Percentiles rank a stretch among this genome's conserved stretches.
phyloP scores from a whole-genome alignment of 495 filamentous ascomycete species.

The Choiromyces venosus region DNA sequence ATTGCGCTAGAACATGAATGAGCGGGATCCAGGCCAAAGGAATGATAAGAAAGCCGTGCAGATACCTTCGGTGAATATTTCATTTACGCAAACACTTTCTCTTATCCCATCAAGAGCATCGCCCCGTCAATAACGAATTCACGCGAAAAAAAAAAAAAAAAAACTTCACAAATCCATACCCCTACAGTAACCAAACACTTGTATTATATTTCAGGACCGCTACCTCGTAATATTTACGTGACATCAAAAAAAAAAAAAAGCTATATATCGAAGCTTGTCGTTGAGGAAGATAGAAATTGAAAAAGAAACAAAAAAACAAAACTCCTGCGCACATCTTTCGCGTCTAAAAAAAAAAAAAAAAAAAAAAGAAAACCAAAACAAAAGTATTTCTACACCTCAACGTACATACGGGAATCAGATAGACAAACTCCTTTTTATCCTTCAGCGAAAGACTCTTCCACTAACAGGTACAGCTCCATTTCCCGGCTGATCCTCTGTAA shows the following conservation, averaged over 20 bases:
- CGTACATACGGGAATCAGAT: not conserved
- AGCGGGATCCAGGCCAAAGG: too few relatives aligned
- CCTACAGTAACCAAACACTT: not conserved
- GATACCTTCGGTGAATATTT: too few relatives aligned
- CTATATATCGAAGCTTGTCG: not conserved
- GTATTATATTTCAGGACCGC: not conserved
- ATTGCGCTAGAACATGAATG: too few relatives aligned
- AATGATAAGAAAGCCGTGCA: too few relatives aligned
- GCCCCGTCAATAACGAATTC: too few relatives aligned
- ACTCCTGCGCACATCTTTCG: not conserved
- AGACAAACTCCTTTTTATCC: not conserved
- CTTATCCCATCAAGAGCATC: too few relatives aligned
- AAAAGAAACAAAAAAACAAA: not conserved
- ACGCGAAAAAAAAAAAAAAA: too few relatives aligned
- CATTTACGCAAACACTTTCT: too few relatives aligned
- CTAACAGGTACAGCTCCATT: not conserved
- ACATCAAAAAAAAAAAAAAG: not conserved
- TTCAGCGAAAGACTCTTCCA: not conserved
- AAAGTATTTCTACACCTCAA: not conserved
- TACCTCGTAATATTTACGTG: not conserved
- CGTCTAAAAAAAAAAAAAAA: not conserved
- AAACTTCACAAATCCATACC: too few relatives aligned
- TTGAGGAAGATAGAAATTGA: not conserved
- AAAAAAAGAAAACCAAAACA: not conserved
- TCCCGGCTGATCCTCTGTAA: constrained; percentile 51